phyloP scores from a whole-genome alignment of 106 monocot species.

The Allium fistulosum region DNA sequence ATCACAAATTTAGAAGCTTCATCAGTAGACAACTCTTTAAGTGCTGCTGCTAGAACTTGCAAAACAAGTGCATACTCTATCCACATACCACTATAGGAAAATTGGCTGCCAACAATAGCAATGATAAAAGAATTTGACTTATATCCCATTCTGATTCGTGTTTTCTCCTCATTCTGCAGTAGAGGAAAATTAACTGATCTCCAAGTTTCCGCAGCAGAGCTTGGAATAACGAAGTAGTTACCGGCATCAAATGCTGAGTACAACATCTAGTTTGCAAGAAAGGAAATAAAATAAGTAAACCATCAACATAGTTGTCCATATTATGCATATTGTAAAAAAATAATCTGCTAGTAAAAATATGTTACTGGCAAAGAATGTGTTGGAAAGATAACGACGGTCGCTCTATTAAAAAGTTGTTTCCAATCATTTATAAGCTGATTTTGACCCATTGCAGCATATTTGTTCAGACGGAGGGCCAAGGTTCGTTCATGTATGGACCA shows the following conservation, averaged over 20 bases:
- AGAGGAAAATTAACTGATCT: constrained; percentile 24
- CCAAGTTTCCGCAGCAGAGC: constrained; percentile 70
- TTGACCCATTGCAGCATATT: constrained; percentile 47
- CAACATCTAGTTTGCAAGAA: constrained; percentile 52
- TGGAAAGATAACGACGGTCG: constrained; percentile 78
- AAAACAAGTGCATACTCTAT: constrained; percentile 80
- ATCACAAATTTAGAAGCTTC: constrained; percentile 32
- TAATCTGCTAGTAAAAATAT: constrained; percentile 3
- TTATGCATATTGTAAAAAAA: too few relatives aligned
- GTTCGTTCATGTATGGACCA: constrained; percentile 73
- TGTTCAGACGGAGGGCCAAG: constrained; percentile 51
- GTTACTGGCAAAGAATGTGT: constrained; percentile 71
- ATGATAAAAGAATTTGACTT: constrained; percentile 66
- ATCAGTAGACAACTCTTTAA: constrained; percentile 33
- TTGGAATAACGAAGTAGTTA: constrained; percentile 83
- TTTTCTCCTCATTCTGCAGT: constrained; percentile 11
- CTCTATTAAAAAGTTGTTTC: constrained; percentile 76
- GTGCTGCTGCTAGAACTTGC: constrained; percentile 54
- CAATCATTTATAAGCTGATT: constrained; percentile 58
- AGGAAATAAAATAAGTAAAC: background rate
- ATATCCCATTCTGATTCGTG: constrained; percentile 36
- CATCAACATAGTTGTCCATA: too few relatives aligned
- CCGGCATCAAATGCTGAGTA: constrained; percentile 82
- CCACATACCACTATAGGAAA: constrained; percentile 75
- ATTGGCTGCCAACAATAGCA: constrained; percentile 72